Percentiles rank a stretch among this genome's conserved stretches.
Evolutionary conservation across 108 stramenopile genomes (phyloP).

Genomic region (Aureococcus anophagefferens): DNA sequence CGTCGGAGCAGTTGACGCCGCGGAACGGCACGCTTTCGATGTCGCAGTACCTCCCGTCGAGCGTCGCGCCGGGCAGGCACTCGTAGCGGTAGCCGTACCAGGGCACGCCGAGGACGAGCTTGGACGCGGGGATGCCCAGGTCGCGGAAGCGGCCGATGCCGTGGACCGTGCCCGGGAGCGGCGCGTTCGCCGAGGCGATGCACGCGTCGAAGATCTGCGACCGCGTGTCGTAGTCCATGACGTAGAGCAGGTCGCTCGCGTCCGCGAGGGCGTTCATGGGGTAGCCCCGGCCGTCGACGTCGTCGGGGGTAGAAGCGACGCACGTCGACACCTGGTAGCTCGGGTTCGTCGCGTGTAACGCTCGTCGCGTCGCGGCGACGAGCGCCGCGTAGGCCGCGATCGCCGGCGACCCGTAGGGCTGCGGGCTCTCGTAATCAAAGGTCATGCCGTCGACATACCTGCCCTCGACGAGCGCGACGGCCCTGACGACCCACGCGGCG

Average conservation of each 20-base stretch:
- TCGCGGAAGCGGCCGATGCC: slow-evolving; percentile 30
- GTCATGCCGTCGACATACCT: too few species aligned
- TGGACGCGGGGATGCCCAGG: slow-evolving; percentile 21
- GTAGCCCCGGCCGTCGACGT: slow-evolving; percentile 41
- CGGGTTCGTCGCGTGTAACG: slow-evolving; percentile 31
- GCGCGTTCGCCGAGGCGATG: slow-evolving; percentile 45
- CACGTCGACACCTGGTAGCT: slow-evolving; percentile 37
- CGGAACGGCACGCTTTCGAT: slow-evolving; percentile 41
- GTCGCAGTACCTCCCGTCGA: slow-evolving; percentile 20
- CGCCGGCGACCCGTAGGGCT: too few species aligned
- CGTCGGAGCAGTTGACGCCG: slow-evolving; percentile 45
- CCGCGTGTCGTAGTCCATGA: slow-evolving; percentile 53
- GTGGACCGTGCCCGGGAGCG: slow-evolving; percentile 22
- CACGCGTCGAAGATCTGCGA: slow-evolving; percentile 38
- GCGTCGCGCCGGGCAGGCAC: slow-evolving; percentile 20
- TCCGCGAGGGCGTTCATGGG: slow-evolving; percentile 32
- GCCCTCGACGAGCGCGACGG: too few species aligned
- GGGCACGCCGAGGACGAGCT: slow-evolving; percentile 44
- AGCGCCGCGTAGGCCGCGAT: too few species aligned
- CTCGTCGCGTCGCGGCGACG: slow-evolving; percentile 25
- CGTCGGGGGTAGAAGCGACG: slow-evolving; percentile 41
- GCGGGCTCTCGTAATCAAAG: too few species aligned
- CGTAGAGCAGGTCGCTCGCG: slow-evolving; percentile 36
- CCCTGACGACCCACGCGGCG: too few species aligned
- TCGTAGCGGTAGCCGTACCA: slow-evolving; percentile 51